Base-by-base conservation (phyloP, 2,329 filamentous ascomycete genomes). In the Elsinoe fawcettii region DNA sequence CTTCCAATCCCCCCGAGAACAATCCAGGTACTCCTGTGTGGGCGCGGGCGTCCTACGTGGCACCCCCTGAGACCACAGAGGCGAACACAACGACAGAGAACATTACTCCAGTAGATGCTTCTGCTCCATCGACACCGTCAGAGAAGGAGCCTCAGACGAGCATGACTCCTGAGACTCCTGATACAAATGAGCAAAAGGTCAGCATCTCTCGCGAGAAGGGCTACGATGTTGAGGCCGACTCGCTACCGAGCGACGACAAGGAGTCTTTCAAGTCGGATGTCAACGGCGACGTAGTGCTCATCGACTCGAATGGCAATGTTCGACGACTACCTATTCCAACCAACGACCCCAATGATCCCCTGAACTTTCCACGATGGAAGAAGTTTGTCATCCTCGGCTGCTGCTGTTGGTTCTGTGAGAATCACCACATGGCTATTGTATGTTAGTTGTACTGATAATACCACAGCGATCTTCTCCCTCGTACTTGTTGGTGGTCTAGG, bases 401-500 rank as follows among this genome's bases (percentile, higher is more conserved):
- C 47, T 69, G 65, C 55, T 70, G 68, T 55, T 69, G 67, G 65
- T 70, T 67, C 56, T 65, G 56, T 65, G 27, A 60, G 62, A n/a
- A n/a, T n/a, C n/a, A n/a, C n/a, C n/a, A n/a, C n/a, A n/a, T n/a
- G n/a, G n/a, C n/a, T n/a, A n/a, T n/a, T n/a, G n/a, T n/a, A n/a
- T n/a, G n/a, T 30, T 47, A 51, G 58, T 36, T 18, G 59, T 6
- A 59, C 47, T 7, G 20, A 46, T 6, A 20, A 12, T 56, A 5
- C 18, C 25, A 5, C 54, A 37, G 49, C 60, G 5, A 64, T 67
- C 49, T 65, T 67, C 58, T 63, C 63, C 2, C 58, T 80, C 72
- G 76, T 77, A 37, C 72, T 80, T 51, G 73, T 79, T 44, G 76
- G 77, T 66, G 78, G 78, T 57, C 69, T 80, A 3, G 78, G 72